These are phyloP conservation scores for Aspergillus carlsbadensis DNA, from an alignment of 495 filamentous ascomycete species.

Conservation along the genomic window DNA sequence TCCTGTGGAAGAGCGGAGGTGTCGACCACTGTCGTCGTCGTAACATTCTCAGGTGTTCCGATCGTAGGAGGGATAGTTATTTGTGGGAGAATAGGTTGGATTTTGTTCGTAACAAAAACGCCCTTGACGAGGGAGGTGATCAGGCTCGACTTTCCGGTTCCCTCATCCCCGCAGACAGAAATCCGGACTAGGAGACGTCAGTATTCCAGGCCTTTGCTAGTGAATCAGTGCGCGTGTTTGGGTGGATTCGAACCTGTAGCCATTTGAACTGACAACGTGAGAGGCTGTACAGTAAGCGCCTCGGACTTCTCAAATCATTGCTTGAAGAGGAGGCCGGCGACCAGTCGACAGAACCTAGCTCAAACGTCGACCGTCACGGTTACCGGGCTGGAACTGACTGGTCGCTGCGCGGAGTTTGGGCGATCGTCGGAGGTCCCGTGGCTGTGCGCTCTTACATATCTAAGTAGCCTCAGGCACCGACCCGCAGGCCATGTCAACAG, in stretches of 20 bases:
- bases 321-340: neutral
- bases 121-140: conserved; percentile 80
- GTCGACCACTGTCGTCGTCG: conserved; percentile 92
- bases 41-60: conserved; percentile 91
- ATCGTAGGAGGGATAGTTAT: conserved; percentile 89
- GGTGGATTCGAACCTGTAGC: conserved; percentile 33
- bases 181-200: conserved; percentile 67
- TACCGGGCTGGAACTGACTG: neutral
- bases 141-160: conserved; percentile 55
- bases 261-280: conserved; percentile 22
- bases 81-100: conserved; percentile 89
- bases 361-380: neutral
- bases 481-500: neutral
- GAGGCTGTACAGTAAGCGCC: conserved; percentile 7
- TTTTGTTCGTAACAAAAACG: conserved; percentile 88
- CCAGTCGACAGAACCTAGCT: neutral
- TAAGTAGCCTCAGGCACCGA: conserved; percentile 15
- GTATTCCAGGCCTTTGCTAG: conserved; percentile 8
- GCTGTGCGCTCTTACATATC: conserved; percentile 12
- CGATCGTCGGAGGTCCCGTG: conserved; percentile 20
- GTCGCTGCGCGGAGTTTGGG: conserved; percentile 6
- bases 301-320: conserved; percentile 17
- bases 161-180: conserved; percentile 95
- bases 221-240: neutral
- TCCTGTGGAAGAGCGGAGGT: conserved; percentile 95